Evolutionary conservation across 768 basidiomycete species (phyloP).

Genomic region (Leucocoprinus sp.): DNA sequence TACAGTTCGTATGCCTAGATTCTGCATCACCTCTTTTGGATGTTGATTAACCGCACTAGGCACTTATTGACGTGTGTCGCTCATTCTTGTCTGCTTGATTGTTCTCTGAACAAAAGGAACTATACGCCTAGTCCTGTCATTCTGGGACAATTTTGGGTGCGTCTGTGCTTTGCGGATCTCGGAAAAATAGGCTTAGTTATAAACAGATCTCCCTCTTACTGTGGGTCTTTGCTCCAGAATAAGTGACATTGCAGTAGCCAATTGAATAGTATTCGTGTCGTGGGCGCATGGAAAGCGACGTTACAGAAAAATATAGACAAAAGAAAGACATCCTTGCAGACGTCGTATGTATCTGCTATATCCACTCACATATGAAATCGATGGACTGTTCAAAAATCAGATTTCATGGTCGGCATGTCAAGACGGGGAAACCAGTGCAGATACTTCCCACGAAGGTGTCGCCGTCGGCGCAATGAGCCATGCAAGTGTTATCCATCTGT

Average conservation of each 20-base stretch:
- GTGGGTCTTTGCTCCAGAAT: slow-evolving; percentile 18
- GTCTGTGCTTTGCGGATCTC: slow-evolving; percentile 10
- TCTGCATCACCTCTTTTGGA: no score
- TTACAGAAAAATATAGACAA: slow-evolving; percentile 23
- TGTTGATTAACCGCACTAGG: slow-evolving; percentile 22
- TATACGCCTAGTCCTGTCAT: slow-evolving; percentile 35
- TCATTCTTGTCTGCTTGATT: neutral
- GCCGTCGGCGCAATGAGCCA: slow-evolving; percentile 78
- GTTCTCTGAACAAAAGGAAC: neutral
- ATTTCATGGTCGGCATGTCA: slow-evolving; percentile 68
- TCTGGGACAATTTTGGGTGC: slow-evolving; percentile 46
- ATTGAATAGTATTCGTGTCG: slow-evolving; percentile 45
- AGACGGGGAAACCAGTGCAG: slow-evolving; percentile 67
- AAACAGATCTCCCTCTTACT: slow-evolving; percentile 39
- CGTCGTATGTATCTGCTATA: slow-evolving; percentile 47
- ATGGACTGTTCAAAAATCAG: no score
- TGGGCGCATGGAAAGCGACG: slow-evolving; percentile 39
- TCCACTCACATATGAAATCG: no score
- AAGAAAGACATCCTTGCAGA: slow-evolving; percentile 62
- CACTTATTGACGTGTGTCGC: slow-evolving; percentile 40
- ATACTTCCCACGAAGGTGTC: slow-evolving; percentile 52
- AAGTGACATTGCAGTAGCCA: neutral
- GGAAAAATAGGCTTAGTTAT: neutral
- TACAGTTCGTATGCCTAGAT: slow-evolving; percentile 29
- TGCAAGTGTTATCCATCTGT: slow-evolving; percentile 32